phyloP scores from a whole-genome alignment of 139 green algal species.

The Coelastrella sp. region DNA sequence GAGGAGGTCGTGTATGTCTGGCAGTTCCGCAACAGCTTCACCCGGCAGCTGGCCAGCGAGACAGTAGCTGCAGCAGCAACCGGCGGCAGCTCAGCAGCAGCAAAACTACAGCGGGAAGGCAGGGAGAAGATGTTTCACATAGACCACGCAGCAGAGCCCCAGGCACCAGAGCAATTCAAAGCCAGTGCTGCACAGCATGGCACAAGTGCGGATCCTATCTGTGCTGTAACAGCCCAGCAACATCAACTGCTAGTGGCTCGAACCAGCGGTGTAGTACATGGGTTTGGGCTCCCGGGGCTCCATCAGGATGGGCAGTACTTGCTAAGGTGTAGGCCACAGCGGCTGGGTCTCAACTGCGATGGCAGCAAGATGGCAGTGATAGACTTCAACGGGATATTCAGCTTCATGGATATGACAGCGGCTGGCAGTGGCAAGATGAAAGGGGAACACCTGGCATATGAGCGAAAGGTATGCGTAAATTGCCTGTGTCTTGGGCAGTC shows the following conservation, averaged over 20 bases:
- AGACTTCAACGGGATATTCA: constrained; percentile 84
- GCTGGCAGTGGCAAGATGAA: constrained; percentile 25
- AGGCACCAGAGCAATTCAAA: constrained; percentile 58
- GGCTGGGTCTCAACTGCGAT: constrained; percentile 83
- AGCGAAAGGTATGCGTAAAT: constrained; percentile 65
- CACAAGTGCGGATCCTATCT: constrained; percentile 69
- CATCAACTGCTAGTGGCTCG: constrained; percentile 75
- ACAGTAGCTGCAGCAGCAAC: constrained; percentile 28
- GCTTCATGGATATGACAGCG: constrained; percentile 73
- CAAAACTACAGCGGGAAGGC: constrained; percentile 41
- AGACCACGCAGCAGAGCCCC: constrained; percentile 58
- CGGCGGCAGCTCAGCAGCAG: constrained; percentile 29
- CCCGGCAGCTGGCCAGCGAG: constrained; percentile 21
- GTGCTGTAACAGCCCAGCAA: constrained; percentile 68
- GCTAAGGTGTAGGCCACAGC: constrained; percentile 68
- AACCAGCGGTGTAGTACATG: constrained; percentile 67
- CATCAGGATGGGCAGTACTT: constrained; percentile 66
- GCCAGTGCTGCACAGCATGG: constrained; percentile 3
- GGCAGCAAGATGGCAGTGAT: constrained; percentile 76
- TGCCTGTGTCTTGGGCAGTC: no score
- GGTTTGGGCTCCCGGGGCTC: constrained; percentile 74
- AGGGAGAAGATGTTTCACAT: constrained; percentile 78
- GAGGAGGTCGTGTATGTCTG: constrained; percentile 81
- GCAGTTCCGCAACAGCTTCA: constrained; percentile 70
- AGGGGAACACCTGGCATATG: constrained; percentile 71